These are phyloP conservation scores for Solanum neorickii DNA, from an alignment of 257 asterid species.

Conservation along the genomic window DNA sequence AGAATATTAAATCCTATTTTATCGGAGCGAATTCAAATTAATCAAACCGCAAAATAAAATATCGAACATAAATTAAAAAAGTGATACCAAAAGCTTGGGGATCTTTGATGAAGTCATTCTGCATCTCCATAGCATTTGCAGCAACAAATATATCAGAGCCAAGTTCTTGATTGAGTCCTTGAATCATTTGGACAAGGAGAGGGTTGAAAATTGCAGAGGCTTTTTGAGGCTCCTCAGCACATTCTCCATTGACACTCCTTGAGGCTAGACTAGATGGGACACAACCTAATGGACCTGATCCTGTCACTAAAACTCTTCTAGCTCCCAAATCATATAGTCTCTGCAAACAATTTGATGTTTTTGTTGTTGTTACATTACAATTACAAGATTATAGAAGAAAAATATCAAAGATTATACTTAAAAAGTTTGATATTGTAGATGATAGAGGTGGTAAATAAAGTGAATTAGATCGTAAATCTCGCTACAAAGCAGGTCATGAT, in stretches of 20 bases:
- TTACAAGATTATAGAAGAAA: neutral
- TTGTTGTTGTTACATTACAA: neutral
- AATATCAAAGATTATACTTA: neutral
- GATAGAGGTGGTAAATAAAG: neutral
- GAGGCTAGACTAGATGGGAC: slow-evolving; percentile 68
- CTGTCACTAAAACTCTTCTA: slow-evolving; percentile 72
- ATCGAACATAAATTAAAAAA: neutral
- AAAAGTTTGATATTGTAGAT: neutral
- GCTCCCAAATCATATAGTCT: slow-evolving; percentile 56
- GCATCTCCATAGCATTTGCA: slow-evolving; percentile 45
- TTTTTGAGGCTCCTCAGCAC: slow-evolving; percentile 53
- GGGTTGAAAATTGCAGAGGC: slow-evolving; percentile 67
- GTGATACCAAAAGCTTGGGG: slow-evolving; percentile 56
- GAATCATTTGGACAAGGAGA: slow-evolving; percentile 45
- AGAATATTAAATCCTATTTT: neutral
- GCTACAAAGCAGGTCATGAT: neutral
- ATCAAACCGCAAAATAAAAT: neutral
- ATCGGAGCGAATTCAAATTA: neutral
- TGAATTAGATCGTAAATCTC: neutral
- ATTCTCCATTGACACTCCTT: slow-evolving; percentile 55
- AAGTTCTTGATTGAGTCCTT: slow-evolving; percentile 34
- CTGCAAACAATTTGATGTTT: slow-evolving; percentile 16
- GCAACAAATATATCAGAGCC: slow-evolving; percentile 52
- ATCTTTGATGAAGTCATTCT: slow-evolving; percentile 49
- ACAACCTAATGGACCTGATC: slow-evolving; percentile 89